These are phyloP conservation scores for Mycena crocata DNA, from an alignment of 768 basidiomycete species.

Conservation along the genomic window DNA sequence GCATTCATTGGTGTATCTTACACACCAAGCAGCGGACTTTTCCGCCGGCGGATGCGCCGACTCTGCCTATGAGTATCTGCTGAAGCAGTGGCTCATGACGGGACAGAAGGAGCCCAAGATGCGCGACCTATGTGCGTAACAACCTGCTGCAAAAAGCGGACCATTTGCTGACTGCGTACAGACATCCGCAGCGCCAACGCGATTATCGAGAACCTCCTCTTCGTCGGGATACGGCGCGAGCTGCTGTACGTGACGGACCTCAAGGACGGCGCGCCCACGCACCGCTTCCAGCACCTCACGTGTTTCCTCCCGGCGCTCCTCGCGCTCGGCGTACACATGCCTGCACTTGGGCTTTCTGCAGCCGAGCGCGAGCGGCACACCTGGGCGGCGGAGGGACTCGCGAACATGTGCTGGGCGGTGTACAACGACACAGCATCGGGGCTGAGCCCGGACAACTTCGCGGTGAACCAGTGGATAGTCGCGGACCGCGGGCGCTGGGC, in stretches of 20 bases:
- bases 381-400: conserved; percentile 61
- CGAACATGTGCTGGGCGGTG: conserved; percentile 57
- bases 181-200: conserved; percentile 62
- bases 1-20: background rate
- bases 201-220: conserved; percentile 66
- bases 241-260: conserved; percentile 70
- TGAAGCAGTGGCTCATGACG: conserved; percentile 76
- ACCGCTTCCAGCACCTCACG: conserved; percentile 70
- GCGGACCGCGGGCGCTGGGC: conserved; percentile 38
- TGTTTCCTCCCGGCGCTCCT: conserved; percentile 75
- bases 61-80: conserved; percentile 76
- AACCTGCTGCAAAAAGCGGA: conserved; percentile 45
- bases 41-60: conserved; percentile 71
- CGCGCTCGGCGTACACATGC: conserved; percentile 65
- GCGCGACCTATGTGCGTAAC: conserved; percentile 68
- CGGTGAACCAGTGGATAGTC: conserved; percentile 21
- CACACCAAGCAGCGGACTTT: conserved; percentile 45
- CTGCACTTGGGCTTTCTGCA: conserved; percentile 38
- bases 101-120: conserved; percentile 62
- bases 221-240: conserved; percentile 61
- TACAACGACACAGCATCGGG: conserved; percentile 64
- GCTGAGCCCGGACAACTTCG: conserved; percentile 58
- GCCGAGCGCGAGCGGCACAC: conserved; percentile 48
- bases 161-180: conserved; percentile 47
- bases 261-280: conserved; percentile 45